Evolutionary conservation across 73 alveolate genomes (phyloP).

Genomic region (Tetrahymena borealis): DNA sequence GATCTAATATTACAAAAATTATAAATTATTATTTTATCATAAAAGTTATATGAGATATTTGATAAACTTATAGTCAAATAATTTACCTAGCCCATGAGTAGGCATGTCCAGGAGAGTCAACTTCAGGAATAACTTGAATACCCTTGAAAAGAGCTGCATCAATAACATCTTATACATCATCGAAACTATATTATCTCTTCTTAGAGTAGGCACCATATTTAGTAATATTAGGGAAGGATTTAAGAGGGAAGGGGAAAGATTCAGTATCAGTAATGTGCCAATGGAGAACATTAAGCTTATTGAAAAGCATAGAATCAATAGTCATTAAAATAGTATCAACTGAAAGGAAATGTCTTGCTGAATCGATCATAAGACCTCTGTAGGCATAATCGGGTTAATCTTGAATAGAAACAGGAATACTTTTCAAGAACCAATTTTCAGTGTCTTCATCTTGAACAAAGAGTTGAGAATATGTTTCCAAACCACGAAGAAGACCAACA

Average conservation of each 20-base stretch:
- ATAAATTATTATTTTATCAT: no score
- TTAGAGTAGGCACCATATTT: slow-evolving; percentile 55
- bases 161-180: slow-evolving; percentile 53
- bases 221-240: slow-evolving; percentile 53
- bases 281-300: slow-evolving; percentile 71
- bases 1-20: background rate
- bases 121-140: slow-evolving; percentile 72
- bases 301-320: slow-evolving; percentile 49
- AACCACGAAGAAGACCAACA: background rate
- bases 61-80: background rate
- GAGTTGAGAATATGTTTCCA: background rate
- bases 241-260: slow-evolving; percentile 65
- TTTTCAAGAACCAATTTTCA: background rate
- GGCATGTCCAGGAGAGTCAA: slow-evolving; percentile 81
- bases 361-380: slow-evolving; percentile 82
- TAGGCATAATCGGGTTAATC: slow-evolving; percentile 69
- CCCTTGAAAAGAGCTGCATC: slow-evolving; percentile 58
- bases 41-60: background rate
- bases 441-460: background rate
- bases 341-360: slow-evolving; percentile 65
- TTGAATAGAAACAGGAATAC: slow-evolving; percentile 48
- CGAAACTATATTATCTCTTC: slow-evolving; percentile 49
- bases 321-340: slow-evolving; percentile 41
- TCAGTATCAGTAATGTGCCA: slow-evolving; percentile 86
- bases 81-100: slow-evolving; percentile 36